Conservation (phyloP, 345 rosid genomes). For the Bruguiera gymnorhiza region DNA sequence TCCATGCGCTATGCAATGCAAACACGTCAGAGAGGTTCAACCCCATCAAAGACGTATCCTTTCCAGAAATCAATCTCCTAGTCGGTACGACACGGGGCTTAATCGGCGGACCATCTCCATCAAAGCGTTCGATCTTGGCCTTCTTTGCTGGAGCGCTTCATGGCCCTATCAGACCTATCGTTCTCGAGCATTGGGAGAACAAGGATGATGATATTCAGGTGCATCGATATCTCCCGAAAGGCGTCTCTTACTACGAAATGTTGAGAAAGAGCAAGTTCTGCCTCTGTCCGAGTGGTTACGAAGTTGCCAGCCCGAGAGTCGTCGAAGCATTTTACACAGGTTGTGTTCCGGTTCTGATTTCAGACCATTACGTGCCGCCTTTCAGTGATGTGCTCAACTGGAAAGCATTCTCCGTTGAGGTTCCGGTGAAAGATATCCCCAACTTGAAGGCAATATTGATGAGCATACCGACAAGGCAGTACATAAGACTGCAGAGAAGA, state of each 20-base stretch:
- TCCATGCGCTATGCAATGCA: conserved; percentile 80
- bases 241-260: conserved; percentile 64
- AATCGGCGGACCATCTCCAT: conserved; percentile 78
- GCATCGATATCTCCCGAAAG: conserved; percentile 67
- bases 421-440: conserved; percentile 63
- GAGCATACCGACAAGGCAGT: conserved; percentile 67
- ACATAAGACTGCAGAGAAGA: conserved; percentile 78
- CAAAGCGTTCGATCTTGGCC: conserved; percentile 66
- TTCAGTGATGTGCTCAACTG: conserved; percentile 82
- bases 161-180: conserved; percentile 81
- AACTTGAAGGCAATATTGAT: conserved; percentile 60
- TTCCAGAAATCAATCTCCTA: conserved; percentile 78
- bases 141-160: conserved; percentile 95
- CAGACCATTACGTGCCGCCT: conserved; percentile 79
- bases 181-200: conserved; percentile 82
- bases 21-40: conserved; percentile 84
- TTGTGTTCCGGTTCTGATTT: conserved; percentile 81
- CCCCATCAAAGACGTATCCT: conserved; percentile 70
- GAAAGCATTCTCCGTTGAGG: conserved; percentile 67
- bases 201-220: conserved; percentile 66
- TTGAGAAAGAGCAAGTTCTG: conserved; percentile 78
- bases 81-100: conserved; percentile 53
- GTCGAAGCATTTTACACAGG: conserved; percentile 86
- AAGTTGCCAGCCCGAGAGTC: conserved; percentile 85
- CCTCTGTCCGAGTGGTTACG: conserved; percentile 90